Evolutionary conservation across 805 yeast species (phyloP), one percentile per base, ranked within the genome.

Genomic region (Candida tallmaniae): DNA sequence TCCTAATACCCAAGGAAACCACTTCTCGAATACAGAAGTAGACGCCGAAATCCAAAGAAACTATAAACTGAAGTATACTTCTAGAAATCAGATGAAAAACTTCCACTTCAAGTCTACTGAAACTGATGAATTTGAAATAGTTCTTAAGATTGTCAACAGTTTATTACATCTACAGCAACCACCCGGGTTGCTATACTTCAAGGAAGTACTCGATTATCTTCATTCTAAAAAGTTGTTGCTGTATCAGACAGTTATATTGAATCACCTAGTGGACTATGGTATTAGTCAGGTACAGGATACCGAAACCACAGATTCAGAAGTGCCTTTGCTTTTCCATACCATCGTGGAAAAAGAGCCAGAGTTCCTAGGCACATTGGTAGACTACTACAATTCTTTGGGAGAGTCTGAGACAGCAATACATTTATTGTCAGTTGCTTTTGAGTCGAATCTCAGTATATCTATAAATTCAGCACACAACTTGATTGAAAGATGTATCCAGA

Each of bases 301-400:
- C 2, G 28, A 16, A 3, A 18, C 9, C 2, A 13, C 5, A 4
- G n/a, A 22, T 5, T 23, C 27, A 4, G 34, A 47, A 10, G 29
- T 46, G n/a, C 42, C 49, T 1, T 35, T 40, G 29, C 59, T 57
- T 25, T 58, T 54, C 33, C 40, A 44, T 11, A 46, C 44, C 7
- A 29, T 54, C 3, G 45, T 66, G 5, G 56, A 59, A 35, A 31
- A 44, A 23, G 48, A 52, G 14, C 68, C 71, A 0, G 45, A 48
- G 9, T 42, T 63, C n/a, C 31, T 66, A 14, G 36, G 31, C 3
- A 44, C 54, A 6, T 44, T 66, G 12, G 36, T 63, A 7, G 34
- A 39, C 8, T 62, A 56, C 39, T 56, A 57, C 23, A n/a, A n/a
- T n/a, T n/a, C n/a, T n/a, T n/a, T n/a, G n/a, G n/a, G n/a, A n/a